phyloP scores from a whole-genome alignment of 2,329 filamentous ascomycete species.

The Thyridium curvatum region DNA sequence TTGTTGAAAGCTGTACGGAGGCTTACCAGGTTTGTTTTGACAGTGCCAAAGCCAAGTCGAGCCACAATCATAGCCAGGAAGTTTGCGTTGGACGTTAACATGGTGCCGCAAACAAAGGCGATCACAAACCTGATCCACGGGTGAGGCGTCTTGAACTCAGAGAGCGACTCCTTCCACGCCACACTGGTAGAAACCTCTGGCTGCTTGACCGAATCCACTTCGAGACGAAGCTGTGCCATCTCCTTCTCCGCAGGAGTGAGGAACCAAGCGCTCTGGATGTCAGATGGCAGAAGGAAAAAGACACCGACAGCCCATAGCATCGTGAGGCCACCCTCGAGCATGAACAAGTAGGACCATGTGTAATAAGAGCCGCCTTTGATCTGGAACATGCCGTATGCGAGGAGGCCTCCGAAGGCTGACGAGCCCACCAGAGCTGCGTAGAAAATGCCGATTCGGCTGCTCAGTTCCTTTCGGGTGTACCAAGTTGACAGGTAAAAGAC shows the following conservation, averaged over 20 bases:
- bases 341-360: conserved; percentile 5
- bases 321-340: conserved; percentile 3
- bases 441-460: conserved; percentile 13
- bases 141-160: not conserved
- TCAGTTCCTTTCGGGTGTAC: conserved; percentile 17
- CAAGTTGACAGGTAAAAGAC: conserved; percentile 11
- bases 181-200: not conserved
- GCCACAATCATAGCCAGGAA: conserved; percentile 6
- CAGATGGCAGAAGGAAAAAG: conserved; percentile 1
- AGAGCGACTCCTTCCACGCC: not conserved
- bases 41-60: conserved; percentile 2
- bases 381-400: not conserved
- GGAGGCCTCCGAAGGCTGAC: conserved; percentile 13
- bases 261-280: conserved; percentile 1
- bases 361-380: not conserved
- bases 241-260: conserved; percentile 3
- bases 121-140: conserved; percentile 3
- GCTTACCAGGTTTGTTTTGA: conserved; percentile 7
- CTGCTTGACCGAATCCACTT: conserved; percentile 2
- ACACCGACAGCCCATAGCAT: conserved; percentile 1
- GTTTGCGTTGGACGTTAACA: conserved; percentile 6
- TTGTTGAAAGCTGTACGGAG: not conserved
- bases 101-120: not conserved
- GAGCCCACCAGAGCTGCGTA: conserved; percentile 14
- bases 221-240: conserved; percentile 1